Percentiles rank a stretch among this genome's conserved stretches.
Evolutionary conservation across 139 green algal species (phyloP).

Genomic region (Tetradesmus lagerheimii): DNA sequence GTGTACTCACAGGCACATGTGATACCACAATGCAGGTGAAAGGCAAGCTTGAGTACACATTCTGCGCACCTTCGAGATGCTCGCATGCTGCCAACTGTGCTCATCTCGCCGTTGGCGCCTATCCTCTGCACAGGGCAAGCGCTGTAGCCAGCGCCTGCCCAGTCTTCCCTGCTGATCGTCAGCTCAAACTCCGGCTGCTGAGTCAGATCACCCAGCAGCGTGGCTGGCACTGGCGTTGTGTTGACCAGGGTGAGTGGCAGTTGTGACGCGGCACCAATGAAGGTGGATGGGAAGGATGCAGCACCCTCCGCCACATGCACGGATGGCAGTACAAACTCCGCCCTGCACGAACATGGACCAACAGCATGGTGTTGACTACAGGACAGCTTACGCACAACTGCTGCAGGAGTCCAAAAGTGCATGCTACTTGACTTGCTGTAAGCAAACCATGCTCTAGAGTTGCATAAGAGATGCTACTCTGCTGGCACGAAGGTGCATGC

Average conservation of each 20-base stretch:
- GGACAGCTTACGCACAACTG: neutral
- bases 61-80: constrained; percentile 30
- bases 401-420: neutral
- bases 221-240: constrained; percentile 64
- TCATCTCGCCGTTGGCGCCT: constrained; percentile 48
- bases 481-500: too few relatives aligned
- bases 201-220: constrained; percentile 60
- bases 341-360: constrained; percentile 22
- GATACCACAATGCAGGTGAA: neutral
- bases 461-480: too few relatives aligned
- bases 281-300: constrained; percentile 34
- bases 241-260: constrained; percentile 75
- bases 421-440: neutral
- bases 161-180: constrained; percentile 65
- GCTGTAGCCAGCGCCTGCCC: constrained; percentile 71
- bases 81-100: constrained; percentile 50
- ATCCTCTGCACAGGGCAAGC: constrained; percentile 68
- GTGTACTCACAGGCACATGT: too few relatives aligned
- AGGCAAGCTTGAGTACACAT: neutral
- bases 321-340: constrained; percentile 68
- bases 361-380: neutral
- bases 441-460: neutral
- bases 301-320: constrained; percentile 59
- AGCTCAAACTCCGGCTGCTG: constrained; percentile 69
- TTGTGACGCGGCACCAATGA: constrained; percentile 60